Evolutionary conservation across 176 grass and related monocot genomes (phyloP).

Genomic region (Alloteropsis semialata): DNA sequence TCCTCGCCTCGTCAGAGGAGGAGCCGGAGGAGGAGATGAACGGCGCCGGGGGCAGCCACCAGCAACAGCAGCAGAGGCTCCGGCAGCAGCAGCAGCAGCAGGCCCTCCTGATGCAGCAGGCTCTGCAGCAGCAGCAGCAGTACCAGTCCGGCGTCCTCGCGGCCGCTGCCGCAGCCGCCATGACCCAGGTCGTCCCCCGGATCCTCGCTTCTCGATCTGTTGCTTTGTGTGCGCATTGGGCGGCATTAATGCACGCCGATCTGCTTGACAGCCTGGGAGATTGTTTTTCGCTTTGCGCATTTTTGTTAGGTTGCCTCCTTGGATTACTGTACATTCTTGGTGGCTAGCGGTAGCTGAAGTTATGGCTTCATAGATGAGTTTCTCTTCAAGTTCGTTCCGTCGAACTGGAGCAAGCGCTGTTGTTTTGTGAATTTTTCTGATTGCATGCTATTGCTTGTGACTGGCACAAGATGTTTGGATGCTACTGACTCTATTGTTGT

Average conservation of each 20-base stretch:
- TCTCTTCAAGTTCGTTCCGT: neutral
- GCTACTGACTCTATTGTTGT: neutral
- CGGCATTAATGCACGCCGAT: constrained; percentile 32
- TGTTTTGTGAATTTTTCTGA: neutral
- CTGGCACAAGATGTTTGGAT: neutral
- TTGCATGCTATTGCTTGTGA: constrained; percentile 17
- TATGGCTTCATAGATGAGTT: constrained; percentile 10
- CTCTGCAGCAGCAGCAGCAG: constrained; percentile 72
- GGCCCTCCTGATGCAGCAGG: constrained; percentile 68
- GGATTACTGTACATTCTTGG: neutral
- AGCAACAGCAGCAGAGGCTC: constrained; percentile 59
- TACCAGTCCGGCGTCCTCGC: constrained; percentile 75
- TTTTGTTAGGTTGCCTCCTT: neutral
- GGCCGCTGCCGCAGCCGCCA: constrained; percentile 56
- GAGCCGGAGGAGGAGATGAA: constrained; percentile 41
- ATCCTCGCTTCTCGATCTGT: constrained; percentile 37
- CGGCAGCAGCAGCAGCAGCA: constrained; percentile 61
- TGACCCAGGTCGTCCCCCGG: constrained; percentile 54
- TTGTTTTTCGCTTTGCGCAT: constrained; percentile 14
- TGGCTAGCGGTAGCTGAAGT: neutral
- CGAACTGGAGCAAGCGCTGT: constrained; percentile 19
- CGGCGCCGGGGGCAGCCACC: constrained; percentile 46
- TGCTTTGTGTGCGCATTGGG: constrained; percentile 7
- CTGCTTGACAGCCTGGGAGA: constrained; percentile 16
- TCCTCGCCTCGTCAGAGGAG: constrained; percentile 31